A percentile compares a stretch with the other conserved stretches of the same genome.
Conservation (phyloP, 108 stramenopile species). For the Pseudonitzschia delicatissima region DNA sequence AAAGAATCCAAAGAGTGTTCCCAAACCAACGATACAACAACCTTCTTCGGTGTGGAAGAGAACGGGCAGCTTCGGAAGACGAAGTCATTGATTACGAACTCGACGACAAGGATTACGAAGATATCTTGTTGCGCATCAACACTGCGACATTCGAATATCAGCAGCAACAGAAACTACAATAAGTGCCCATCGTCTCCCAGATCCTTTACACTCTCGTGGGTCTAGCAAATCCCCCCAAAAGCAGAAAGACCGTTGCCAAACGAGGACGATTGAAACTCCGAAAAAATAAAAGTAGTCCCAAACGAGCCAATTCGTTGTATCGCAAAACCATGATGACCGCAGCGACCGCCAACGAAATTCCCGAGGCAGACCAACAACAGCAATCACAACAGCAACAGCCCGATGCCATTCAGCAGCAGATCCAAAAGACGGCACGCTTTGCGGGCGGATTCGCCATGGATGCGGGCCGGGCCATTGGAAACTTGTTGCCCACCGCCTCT, state of each 20-base stretch:
- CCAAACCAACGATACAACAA: no score
- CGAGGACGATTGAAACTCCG: not conserved
- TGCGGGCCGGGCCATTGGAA: conserved; percentile 37
- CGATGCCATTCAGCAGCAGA: not conserved
- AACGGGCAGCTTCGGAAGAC: no score
- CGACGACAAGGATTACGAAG: not conserved
- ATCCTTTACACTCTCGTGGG: no score
- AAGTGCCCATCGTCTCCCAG: no score
- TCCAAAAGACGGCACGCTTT: conserved; percentile 19
- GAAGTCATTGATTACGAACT: no score
- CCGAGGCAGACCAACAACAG: not conserved
- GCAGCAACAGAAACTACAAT: no score
- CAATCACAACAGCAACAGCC: not conserved
- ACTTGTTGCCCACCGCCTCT: conserved; percentile 35
- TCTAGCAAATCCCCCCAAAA: not conserved
- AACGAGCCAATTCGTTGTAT: not conserved
- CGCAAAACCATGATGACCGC: conserved; percentile 20
- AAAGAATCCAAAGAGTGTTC: no score
- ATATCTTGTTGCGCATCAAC: not conserved
- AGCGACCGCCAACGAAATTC: not conserved
- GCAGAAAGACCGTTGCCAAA: not conserved
- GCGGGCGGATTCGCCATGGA: conserved; percentile 33
- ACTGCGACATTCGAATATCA: not conserved
- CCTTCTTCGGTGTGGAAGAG: no score
- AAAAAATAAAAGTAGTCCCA: not conserved